phyloP scores from a whole-genome alignment of 768 basidiomycete genomes.

The Lactarius sanguifluus region DNA sequence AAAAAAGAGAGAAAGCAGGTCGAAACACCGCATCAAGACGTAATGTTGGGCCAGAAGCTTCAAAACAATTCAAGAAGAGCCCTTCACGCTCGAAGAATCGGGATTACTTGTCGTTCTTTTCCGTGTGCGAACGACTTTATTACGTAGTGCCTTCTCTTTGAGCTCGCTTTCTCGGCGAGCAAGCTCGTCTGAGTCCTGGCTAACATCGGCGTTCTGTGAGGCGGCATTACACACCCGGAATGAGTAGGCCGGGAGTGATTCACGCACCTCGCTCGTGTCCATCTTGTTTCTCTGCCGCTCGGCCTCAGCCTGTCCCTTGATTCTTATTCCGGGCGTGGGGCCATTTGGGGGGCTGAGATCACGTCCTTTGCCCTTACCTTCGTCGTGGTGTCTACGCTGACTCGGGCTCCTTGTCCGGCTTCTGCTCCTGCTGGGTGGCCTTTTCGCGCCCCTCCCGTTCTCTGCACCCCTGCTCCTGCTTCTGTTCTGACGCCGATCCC shows the following conservation, averaged over 20 bases:
- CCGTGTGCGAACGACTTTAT: constrained; percentile 76
- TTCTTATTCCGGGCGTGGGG: constrained; percentile 57
- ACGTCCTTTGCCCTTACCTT: constrained; percentile 25
- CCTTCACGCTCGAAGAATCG: constrained; percentile 3
- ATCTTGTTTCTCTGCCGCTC: constrained; percentile 52
- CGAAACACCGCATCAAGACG: constrained; percentile 22
- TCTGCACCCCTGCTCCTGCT: constrained; percentile 20
- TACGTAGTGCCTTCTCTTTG: constrained; percentile 78
- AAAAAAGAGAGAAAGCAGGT: constrained; percentile 15
- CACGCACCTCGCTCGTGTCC: constrained; percentile 40
- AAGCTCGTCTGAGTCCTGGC: constrained; percentile 44
- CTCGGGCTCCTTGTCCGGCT: constrained; percentile 23
- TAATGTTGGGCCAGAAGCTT: not conserved
- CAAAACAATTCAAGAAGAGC: constrained; percentile 10
- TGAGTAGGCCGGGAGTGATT: not conserved
- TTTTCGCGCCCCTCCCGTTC: constrained; percentile 16
- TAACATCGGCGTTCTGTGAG: constrained; percentile 27
- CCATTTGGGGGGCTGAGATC: constrained; percentile 35
- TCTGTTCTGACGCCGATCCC: constrained; percentile 21
- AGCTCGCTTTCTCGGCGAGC: constrained; percentile 73
- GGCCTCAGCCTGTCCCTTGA: constrained; percentile 70
- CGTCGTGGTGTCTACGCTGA: constrained; percentile 4
- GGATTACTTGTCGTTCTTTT: constrained; percentile 38
- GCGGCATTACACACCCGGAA: not conserved
- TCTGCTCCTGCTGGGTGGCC: constrained; percentile 18